Percentiles rank a stretch among this genome's conserved stretches.
phyloP scores from a whole-genome alignment of 495 filamentous ascomycete genomes.

The Chaetomium tenue region DNA sequence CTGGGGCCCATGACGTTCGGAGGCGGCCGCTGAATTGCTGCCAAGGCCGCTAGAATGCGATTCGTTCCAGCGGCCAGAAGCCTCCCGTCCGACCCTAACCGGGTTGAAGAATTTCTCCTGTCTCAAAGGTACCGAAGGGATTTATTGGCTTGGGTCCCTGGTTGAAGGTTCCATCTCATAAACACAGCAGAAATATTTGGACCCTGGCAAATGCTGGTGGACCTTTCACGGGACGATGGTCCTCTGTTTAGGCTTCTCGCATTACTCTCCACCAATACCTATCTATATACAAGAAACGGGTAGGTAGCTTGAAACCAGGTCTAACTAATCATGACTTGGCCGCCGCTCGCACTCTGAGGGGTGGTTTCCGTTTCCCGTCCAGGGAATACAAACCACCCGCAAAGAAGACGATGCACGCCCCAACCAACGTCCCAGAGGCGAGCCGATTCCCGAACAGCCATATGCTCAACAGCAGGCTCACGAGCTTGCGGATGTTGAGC shows the following conservation, averaged over 20 bases:
- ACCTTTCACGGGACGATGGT: too few relatives aligned
- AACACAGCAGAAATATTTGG: too few relatives aligned
- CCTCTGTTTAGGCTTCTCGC: background rate
- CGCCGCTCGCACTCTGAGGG: conserved; percentile 22
- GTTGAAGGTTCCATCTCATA: too few relatives aligned
- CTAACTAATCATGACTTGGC: conserved; percentile 23
- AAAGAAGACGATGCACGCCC: conserved; percentile 80
- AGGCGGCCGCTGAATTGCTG: conserved; percentile 14
- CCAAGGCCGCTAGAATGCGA: conserved; percentile 27
- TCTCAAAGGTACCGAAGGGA: too few relatives aligned
- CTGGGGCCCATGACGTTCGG: conserved; percentile 12
- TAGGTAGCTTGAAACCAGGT: background rate
- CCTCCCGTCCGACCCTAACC: conserved; percentile 32
- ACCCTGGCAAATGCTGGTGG: too few relatives aligned
- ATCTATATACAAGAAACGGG: conserved; percentile 16
- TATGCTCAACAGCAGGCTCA: conserved; percentile 84
- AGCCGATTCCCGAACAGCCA: conserved; percentile 88
- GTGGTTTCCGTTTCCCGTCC: conserved; percentile 53
- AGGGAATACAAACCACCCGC: conserved; percentile 86
- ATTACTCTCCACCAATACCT: conserved; percentile 6
- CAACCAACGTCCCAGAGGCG: conserved; percentile 68
- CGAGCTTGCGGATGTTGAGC: conserved; percentile 91
- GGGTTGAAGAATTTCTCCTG: conserved; percentile 10
- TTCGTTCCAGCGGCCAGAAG: conserved; percentile 25
- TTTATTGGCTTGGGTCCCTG: too few relatives aligned